Conservation (phyloP, 495 filamentous ascomycete genomes). For the Penicillium salamii region DNA sequence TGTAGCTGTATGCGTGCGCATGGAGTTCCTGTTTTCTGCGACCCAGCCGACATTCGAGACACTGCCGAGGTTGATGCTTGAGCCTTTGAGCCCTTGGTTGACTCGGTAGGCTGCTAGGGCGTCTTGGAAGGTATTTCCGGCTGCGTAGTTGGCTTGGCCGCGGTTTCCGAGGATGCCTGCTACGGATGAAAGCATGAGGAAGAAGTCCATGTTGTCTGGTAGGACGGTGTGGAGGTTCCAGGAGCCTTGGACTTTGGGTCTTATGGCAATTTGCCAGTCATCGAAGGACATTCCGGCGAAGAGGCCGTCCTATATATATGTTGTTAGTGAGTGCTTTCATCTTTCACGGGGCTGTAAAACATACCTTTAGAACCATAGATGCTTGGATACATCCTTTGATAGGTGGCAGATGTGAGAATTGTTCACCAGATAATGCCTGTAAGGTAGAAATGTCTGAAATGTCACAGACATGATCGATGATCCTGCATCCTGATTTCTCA, state of each 20-base stretch:
- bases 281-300: constrained; percentile 39
- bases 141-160: constrained; percentile 55
- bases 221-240: constrained; percentile 29
- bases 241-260: constrained; percentile 24
- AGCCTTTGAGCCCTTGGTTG: constrained; percentile 19
- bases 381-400: constrained; percentile 40
- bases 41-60: constrained; percentile 57
- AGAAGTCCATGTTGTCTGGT: constrained; percentile 29
- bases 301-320: constrained; percentile 25
- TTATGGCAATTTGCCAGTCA: constrained; percentile 23
- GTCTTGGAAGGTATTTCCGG: constrained; percentile 49
- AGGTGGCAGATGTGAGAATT: constrained; percentile 16
- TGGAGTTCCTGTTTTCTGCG: constrained; percentile 25
- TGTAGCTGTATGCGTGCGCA: constrained; percentile 12
- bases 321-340: constrained; percentile 1
- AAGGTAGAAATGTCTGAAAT: constrained; percentile 18
- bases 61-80: constrained; percentile 54
- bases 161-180: constrained; percentile 31
- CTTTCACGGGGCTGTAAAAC: background rate
- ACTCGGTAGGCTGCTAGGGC: constrained; percentile 33
- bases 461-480: constrained; percentile 16
- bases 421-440: constrained; percentile 6
- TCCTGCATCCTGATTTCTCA: constrained; percentile 12
- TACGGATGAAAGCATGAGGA: constrained; percentile 40
- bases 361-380: constrained; percentile 38